Evolutionary conservation across 1,284 basidiomycete species (phyloP).

Genomic region (Earliella scabrosa): DNA sequence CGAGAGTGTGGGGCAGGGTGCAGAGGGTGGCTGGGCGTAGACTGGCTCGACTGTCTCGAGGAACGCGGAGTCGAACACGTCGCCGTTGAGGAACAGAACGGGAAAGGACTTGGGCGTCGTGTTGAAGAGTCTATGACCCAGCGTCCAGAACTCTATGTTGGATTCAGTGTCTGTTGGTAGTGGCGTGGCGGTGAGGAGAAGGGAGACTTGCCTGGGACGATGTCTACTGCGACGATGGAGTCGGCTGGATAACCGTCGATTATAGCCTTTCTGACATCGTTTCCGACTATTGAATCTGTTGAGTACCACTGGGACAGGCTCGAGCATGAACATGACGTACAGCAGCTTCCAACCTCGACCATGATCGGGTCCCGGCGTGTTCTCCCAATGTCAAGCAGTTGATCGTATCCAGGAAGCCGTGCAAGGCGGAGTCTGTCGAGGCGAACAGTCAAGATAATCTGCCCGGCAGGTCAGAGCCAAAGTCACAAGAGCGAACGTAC

Average conservation of each 20-base stretch:
- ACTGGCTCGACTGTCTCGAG: conserved; percentile 36
- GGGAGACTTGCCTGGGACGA: conserved; percentile 29
- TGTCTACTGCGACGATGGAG: conserved; percentile 37
- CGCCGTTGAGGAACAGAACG: conserved; percentile 47
- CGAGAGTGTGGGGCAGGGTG: conserved; percentile 35
- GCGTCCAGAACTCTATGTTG: conserved; percentile 33
- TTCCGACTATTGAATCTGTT: conserved; percentile 40
- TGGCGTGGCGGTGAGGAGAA: not conserved
- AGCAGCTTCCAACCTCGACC: conserved; percentile 8
- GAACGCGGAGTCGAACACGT: conserved; percentile 44
- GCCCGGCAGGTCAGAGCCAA: too few species aligned
- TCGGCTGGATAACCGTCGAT: conserved; percentile 40
- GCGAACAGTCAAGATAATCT: not conserved
- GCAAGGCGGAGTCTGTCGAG: not conserved
- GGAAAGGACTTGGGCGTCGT: conserved; percentile 43
- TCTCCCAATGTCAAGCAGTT: conserved; percentile 2
- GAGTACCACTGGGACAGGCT: too few species aligned
- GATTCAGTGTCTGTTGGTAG: not conserved
- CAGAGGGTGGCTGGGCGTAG: conserved; percentile 26
- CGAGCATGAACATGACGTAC: not conserved
- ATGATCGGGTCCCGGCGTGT: not conserved
- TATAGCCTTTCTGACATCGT: conserved; percentile 44
- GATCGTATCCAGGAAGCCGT: not conserved
- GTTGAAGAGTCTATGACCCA: conserved; percentile 38
- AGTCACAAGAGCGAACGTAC: not conserved